Evolutionary conservation across 1,284 basidiomycete genomes (phyloP).

Genomic region (Uromyces viciae-fabae): DNA sequence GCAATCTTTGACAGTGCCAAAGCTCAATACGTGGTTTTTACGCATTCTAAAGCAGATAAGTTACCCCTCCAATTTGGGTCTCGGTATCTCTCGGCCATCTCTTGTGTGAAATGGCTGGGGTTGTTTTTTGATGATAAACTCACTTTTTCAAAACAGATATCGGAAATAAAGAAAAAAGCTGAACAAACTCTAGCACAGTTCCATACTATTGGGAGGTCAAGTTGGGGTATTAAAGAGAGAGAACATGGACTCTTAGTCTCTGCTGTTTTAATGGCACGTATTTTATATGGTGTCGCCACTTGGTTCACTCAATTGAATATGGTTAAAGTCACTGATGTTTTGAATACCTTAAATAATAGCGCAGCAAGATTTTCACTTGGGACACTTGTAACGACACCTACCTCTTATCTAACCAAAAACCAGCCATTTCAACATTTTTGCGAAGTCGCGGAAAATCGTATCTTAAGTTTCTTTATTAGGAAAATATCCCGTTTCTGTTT

Average conservation of each 20-base stretch:
- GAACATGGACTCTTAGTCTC: not conserved
- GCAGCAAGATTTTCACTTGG: not conserved
- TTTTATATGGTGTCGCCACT: not conserved
- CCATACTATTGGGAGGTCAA: not conserved
- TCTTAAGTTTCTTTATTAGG: not conserved
- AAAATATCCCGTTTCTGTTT: too few relatives aligned
- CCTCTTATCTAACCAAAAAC: not conserved
- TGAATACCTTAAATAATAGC: not conserved
- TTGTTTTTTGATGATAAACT: constrained; percentile 6
- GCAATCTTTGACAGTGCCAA: constrained; percentile 24
- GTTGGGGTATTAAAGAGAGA: not conserved
- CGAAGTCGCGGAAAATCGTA: not conserved
- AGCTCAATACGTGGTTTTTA: constrained; percentile 10
- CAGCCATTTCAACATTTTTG: not conserved
- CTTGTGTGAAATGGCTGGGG: not conserved
- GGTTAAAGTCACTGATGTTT: not conserved
- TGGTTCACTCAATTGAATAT: constrained; percentile 6
- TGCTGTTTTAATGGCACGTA: not conserved
- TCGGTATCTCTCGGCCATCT: not conserved
- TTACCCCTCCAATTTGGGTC: not conserved
- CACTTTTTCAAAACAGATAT: not conserved
- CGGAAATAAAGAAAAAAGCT: not conserved
- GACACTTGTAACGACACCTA: not conserved
- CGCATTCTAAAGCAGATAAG: not conserved
- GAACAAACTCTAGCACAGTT: not conserved